phyloP scores from a whole-genome alignment of 441 rosid species.

The Populus tomentosa region DNA sequence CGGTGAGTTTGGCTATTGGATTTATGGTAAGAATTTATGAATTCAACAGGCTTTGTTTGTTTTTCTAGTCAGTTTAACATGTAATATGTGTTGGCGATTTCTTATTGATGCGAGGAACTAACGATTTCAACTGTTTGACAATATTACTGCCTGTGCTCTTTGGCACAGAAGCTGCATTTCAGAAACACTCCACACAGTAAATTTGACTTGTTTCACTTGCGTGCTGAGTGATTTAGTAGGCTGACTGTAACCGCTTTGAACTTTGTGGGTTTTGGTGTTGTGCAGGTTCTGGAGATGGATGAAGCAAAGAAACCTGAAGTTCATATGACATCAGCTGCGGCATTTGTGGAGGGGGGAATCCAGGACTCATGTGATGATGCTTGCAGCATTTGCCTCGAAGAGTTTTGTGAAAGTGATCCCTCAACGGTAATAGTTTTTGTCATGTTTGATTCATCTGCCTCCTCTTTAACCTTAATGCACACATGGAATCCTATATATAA shows the following conservation, averaged over 20 bases:
- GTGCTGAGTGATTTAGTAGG: not conserved
- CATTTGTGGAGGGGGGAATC: slow-evolving; percentile 91
- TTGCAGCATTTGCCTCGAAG: slow-evolving; percentile 94
- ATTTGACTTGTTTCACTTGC: not conserved
- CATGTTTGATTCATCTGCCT: not conserved
- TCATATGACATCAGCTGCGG: slow-evolving; percentile 77
- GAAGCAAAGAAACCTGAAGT: slow-evolving; percentile 46
- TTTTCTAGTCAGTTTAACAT: not conserved
- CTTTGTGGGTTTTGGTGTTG: not conserved
- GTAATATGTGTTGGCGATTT: not conserved
- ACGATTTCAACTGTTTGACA: not conserved
- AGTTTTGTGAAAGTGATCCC: no score
- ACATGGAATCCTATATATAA: not conserved
- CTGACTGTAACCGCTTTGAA: not conserved
- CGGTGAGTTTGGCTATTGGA: not conserved
- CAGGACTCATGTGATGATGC: slow-evolving; percentile 93
- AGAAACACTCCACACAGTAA: not conserved
- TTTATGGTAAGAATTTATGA: not conserved
- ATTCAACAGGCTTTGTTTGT: not conserved
- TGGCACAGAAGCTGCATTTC: not conserved
- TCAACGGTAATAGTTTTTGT: slow-evolving; percentile 34
- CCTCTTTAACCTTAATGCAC: not conserved
- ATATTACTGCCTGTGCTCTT: not conserved
- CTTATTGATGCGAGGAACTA: not conserved
- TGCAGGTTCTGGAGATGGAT: slow-evolving; percentile 43